Evolutionary conservation across 768 basidiomycete species (phyloP).

Genomic region (Pleurotus citrinopileatus): DNA sequence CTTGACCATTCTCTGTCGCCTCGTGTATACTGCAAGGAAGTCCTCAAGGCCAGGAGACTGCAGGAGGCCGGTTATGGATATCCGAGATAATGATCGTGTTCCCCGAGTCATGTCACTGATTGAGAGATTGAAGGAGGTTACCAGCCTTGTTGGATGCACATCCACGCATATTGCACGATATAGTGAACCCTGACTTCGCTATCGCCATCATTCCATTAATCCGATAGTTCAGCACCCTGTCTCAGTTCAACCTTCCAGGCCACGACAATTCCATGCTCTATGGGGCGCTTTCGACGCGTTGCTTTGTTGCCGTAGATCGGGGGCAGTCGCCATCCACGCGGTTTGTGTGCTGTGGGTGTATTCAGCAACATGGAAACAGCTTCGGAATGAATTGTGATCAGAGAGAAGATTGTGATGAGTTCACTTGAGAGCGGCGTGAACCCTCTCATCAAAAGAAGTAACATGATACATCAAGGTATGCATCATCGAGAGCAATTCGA

Average conservation of each 20-base stretch:
- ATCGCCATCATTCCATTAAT: neutral
- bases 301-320: too few relatives aligned
- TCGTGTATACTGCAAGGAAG: constrained; percentile 9
- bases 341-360: neutral
- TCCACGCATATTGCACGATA: neutral
- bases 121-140: neutral
- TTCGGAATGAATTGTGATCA: too few relatives aligned
- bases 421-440: constrained; percentile 1
- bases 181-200: neutral
- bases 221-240: neutral
- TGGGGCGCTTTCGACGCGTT: neutral
- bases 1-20: neutral
- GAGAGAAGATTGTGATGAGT: constrained; percentile 6
- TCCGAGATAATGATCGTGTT: constrained; percentile 9
- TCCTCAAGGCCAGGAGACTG: constrained; percentile 7
- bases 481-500: constrained; percentile 1
- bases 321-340: too few relatives aligned
- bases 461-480: constrained; percentile 1
- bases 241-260: neutral
- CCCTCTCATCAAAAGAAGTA: constrained; percentile 4
- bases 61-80: constrained; percentile 8
- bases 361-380: neutral
- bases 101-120: constrained; percentile 11
- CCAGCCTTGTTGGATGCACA: neutral
- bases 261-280: constrained; percentile 1